Percentiles rank a stretch among this genome's conserved stretches.
phyloP scores from a whole-genome alignment of 768 basidiomycete species.

The Mycena kentingensis region DNA sequence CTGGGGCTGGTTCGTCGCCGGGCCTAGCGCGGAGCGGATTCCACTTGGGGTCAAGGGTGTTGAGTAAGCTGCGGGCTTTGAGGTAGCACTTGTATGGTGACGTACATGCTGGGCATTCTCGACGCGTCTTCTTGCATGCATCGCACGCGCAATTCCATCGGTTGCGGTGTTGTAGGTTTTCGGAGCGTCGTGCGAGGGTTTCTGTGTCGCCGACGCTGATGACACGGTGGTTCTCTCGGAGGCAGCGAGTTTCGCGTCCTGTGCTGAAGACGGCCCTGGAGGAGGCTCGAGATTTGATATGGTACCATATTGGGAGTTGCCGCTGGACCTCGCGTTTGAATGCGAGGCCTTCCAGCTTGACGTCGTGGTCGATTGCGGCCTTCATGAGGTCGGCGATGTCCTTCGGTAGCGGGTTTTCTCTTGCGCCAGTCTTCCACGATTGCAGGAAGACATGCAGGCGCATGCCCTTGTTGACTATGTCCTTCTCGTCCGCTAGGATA shows the following conservation, averaged over 20 bases:
- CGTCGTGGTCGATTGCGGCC: too few relatives aligned
- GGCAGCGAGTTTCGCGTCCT: not conserved
- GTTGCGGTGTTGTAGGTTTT: not conserved
- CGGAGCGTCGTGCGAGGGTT: not conserved
- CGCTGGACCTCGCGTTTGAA: too few relatives aligned
- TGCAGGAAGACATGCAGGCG: too few relatives aligned
- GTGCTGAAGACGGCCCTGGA: conserved; percentile 3
- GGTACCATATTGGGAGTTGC: too few relatives aligned
- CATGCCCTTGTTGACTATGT: too few relatives aligned
- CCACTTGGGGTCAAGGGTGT: not conserved
- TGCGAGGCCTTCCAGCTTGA: too few relatives aligned
- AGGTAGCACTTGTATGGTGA: not conserved
- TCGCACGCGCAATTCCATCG: not conserved
- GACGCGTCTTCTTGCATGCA: not conserved
- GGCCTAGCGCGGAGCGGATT: not conserved
- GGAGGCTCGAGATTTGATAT: too few relatives aligned
- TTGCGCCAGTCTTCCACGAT: too few relatives aligned
- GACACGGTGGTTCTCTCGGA: not conserved
- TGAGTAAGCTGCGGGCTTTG: not conserved
- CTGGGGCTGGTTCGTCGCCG: not conserved
- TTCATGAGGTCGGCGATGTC: too few relatives aligned
- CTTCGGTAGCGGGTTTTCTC: too few relatives aligned
- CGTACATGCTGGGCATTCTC: not conserved
- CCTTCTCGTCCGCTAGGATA: too few relatives aligned
- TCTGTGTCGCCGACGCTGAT: not conserved